Conservation (phyloP, 1,284 basidiomycete species). For the Volvariella surrecta region DNA sequence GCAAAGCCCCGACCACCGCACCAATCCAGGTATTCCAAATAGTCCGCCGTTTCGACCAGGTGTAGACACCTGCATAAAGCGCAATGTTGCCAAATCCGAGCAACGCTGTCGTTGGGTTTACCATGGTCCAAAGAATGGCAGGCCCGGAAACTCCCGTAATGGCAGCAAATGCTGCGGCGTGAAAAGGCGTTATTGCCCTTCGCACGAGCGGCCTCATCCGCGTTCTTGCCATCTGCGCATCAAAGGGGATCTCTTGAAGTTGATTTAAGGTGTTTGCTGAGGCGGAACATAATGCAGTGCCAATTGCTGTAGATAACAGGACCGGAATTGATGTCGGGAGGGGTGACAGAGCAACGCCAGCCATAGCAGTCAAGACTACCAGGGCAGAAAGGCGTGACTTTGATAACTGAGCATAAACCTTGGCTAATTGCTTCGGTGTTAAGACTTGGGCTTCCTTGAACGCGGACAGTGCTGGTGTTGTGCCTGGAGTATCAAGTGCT, state of each 20-base stretch:
- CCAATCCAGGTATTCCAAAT: slow-evolving; percentile 96
- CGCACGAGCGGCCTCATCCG: slow-evolving; percentile 86
- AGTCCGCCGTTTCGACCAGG: slow-evolving; percentile 86
- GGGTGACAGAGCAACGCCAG: slow-evolving; percentile 90
- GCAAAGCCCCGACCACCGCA: slow-evolving; percentile 85
- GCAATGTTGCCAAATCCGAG: slow-evolving; percentile 83
- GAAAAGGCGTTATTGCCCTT: slow-evolving; percentile 73
- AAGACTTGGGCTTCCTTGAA: slow-evolving; percentile 22
- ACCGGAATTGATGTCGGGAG: slow-evolving; percentile 76
- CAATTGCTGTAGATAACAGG: slow-evolving; percentile 81
- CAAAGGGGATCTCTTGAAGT: slow-evolving; percentile 90
- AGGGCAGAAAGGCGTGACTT: slow-evolving; percentile 88
- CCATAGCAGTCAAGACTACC: slow-evolving; percentile 87
- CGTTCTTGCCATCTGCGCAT: slow-evolving; percentile 95
- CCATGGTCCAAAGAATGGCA: slow-evolving; percentile 72
- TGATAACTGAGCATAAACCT: slow-evolving; percentile 76
- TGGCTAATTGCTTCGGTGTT: slow-evolving; percentile 49
- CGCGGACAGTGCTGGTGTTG: slow-evolving; percentile 16
- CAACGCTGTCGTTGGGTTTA: slow-evolving; percentile 82
- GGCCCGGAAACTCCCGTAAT: slow-evolving; percentile 75
- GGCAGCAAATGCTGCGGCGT: slow-evolving; percentile 77
- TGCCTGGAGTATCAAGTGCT: slow-evolving; percentile 8
- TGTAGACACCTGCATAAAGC: slow-evolving; percentile 91
- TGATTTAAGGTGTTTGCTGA: slow-evolving; percentile 96
- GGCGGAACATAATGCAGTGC: slow-evolving; percentile 87